Evolutionary conservation across 208 protist species (phyloP), one percentile per base, ranked within the genome.

Genomic region (Acanthamoeba healyi): DNA sequence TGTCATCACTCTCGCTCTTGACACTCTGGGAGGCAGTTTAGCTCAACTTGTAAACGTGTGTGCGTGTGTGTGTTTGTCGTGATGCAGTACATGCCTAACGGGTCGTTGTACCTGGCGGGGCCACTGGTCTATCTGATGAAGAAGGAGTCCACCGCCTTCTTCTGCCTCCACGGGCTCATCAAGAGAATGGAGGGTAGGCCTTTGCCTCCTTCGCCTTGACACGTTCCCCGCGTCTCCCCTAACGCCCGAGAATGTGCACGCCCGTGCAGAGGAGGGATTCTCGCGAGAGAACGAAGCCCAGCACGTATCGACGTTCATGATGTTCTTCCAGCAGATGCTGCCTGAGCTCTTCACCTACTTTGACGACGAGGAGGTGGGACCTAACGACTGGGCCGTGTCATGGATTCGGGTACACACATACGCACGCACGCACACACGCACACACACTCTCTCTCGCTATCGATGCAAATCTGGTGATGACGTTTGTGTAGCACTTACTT

Each of bases 311-410:
- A 96, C 89, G 82, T 94, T 96, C 49, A 96, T 96, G 42, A 96
- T 96, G 95, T 94, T 93, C 82, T 94, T 96, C 89, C 93, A 94
- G 82, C 91, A 82, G 26, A 67, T 96, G 24, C 56, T 94, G 51
- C 93, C 93, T 22, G 95, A 96, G 38, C 61, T 96, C 86, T 96
- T 94, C 40, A 94, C 61, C 79, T 94, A 96, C 91, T 96, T 96
- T 74, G 95, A 96, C 24, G 95, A 96, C 74, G 95, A 96, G 34
- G 95, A 96, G 36, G 84, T 96, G 44, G 94, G 67, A 56, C 88
- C 81, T n/a, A 96, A 96, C 70, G 95, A 96, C 51, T 96, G 95
- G 95, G 93, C 89, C n/a, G 92, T 94, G 51, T 94, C 82, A 79
- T 96, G 95, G 95, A 54, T 96, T 32, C 81, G 81, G 82, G 79